phyloP scores from a whole-genome alignment of 257 asterid genomes.

The Linaria vulgaris region DNA sequence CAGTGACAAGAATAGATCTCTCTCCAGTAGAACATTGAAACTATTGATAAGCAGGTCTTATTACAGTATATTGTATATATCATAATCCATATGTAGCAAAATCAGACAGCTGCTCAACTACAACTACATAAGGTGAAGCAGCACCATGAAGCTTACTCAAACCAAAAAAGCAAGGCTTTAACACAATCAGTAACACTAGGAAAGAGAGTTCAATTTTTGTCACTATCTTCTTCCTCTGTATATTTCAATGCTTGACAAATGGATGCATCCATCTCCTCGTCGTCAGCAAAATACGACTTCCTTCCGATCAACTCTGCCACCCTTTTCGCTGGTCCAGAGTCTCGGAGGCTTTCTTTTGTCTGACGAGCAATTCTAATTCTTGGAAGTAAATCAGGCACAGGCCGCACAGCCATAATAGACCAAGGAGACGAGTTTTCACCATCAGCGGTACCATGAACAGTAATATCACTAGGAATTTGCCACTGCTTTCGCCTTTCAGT shows the following conservation, averaged over 20 bases:
- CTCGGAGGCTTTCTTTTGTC: constrained; percentile 63
- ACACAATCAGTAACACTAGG: too few species aligned
- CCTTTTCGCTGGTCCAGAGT: constrained; percentile 90
- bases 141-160: too few species aligned
- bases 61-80: too few species aligned
- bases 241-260: constrained; percentile 63
- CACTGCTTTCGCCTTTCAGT: constrained; percentile 63
- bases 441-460: constrained; percentile 52
- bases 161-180: too few species aligned
- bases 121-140: too few species aligned
- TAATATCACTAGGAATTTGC: constrained; percentile 80
- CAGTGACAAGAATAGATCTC: too few species aligned
- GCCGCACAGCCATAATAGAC: constrained; percentile 31
- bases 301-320: constrained; percentile 73
- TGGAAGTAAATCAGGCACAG: constrained; percentile 58
- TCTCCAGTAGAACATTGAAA: too few species aligned
- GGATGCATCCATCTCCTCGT: constrained; percentile 41
- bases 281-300: constrained; percentile 52
- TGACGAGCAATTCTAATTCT: constrained; percentile 52
- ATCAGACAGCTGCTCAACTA: too few species aligned
- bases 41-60: too few species aligned
- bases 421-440: constrained; percentile 49
- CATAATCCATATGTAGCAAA: too few species aligned
- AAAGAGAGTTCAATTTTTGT: neutral
- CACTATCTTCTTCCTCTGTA: constrained; percentile 44